phyloP scores from a whole-genome alignment of 306 rosid genomes.

The Argentina anserina region DNA sequence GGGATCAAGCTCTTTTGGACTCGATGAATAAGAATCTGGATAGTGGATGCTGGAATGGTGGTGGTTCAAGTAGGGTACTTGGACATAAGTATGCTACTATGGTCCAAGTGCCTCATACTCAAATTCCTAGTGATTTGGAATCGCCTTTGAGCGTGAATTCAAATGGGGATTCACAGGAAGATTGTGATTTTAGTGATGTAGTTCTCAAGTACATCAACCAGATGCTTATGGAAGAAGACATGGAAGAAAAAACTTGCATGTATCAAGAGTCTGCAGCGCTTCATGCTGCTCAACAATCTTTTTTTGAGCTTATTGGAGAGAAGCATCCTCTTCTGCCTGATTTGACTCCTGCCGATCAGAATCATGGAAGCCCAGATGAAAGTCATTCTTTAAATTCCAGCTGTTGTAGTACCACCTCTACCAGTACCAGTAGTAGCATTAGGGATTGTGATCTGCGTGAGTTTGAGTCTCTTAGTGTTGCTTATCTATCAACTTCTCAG shows the following conservation, averaged over 20 bases:
- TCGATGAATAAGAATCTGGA: slow-evolving; percentile 3
- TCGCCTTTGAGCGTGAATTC: neutral
- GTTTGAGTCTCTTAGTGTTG: slow-evolving; percentile 4
- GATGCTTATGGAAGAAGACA: slow-evolving; percentile 42
- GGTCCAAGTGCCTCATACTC: slow-evolving; percentile 11
- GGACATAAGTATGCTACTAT: slow-evolving; percentile 20
- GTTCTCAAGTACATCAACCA: slow-evolving; percentile 36
- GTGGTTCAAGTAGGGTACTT: neutral
- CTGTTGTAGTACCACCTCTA: slow-evolving; percentile 5
- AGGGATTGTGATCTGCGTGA: slow-evolving; percentile 14
- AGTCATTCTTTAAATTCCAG: neutral
- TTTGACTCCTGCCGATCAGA: slow-evolving; percentile 17
- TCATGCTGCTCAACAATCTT: slow-evolving; percentile 31
- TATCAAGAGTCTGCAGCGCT: slow-evolving; percentile 40
- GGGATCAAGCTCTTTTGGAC: slow-evolving; percentile 2
- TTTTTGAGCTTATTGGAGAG: slow-evolving; percentile 26
- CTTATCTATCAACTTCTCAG: slow-evolving; percentile 19
- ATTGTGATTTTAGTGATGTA: slow-evolving; percentile 35
- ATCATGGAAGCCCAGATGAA: slow-evolving; percentile 16
- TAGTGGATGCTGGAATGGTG: slow-evolving; percentile 5
- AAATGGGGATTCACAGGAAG: slow-evolving; percentile 23
- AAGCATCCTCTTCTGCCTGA: slow-evolving; percentile 4
- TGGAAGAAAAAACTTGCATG: slow-evolving; percentile 35
- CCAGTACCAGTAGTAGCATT: slow-evolving; percentile 11
- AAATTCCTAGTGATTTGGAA: slow-evolving; percentile 6